Evolutionary conservation across 2,329 filamentous ascomycete genomes (phyloP).

Genomic region (Drechmeria coniospora): DNA sequence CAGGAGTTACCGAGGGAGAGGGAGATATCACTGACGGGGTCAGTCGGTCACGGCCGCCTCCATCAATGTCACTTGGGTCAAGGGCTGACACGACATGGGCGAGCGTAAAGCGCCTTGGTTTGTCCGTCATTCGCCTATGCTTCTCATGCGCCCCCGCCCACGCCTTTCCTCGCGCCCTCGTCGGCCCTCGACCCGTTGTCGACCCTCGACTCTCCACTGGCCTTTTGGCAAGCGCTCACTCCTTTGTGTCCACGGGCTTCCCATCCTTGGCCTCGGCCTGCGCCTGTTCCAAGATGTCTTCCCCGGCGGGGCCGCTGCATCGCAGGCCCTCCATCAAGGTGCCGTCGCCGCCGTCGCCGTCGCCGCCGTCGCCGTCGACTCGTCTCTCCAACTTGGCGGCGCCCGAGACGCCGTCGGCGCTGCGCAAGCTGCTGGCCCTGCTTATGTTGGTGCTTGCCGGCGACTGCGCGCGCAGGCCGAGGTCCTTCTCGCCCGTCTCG

Average conservation of each 20-base stretch:
- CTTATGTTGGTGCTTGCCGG: conserved; percentile 53
- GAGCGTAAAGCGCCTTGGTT: too few species aligned
- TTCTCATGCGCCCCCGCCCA: too few species aligned
- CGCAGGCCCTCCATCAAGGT: conserved; percentile 17
- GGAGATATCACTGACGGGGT: conserved; percentile 14
- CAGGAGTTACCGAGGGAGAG: conserved; percentile 17
- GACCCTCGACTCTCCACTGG: too few species aligned
- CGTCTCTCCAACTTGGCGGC: too few species aligned
- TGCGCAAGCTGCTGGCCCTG: conserved; percentile 53
- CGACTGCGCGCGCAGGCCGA: conserved; percentile 53
- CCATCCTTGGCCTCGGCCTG: conserved; percentile 4
- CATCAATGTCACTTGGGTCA: too few species aligned
- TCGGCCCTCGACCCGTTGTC: too few species aligned
- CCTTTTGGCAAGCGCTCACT: too few species aligned
- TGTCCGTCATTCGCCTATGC: too few species aligned
- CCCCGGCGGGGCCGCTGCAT: conserved; percentile 20
- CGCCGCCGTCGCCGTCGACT: conserved; percentile 2
- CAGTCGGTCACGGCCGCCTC: too few species aligned
- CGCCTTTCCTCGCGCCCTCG: too few species aligned
- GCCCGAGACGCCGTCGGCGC: conserved; percentile 8
- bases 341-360: conserved; percentile 4
- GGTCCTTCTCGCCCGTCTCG: conserved; percentile 36
- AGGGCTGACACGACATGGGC: too few species aligned
- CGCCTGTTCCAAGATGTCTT: conserved; percentile 13
- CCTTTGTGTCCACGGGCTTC: background rate